Evolutionary conservation across 768 basidiomycete genomes (phyloP), one percentile per base, ranked within the genome.

Genomic region (Suillus decipiens): DNA sequence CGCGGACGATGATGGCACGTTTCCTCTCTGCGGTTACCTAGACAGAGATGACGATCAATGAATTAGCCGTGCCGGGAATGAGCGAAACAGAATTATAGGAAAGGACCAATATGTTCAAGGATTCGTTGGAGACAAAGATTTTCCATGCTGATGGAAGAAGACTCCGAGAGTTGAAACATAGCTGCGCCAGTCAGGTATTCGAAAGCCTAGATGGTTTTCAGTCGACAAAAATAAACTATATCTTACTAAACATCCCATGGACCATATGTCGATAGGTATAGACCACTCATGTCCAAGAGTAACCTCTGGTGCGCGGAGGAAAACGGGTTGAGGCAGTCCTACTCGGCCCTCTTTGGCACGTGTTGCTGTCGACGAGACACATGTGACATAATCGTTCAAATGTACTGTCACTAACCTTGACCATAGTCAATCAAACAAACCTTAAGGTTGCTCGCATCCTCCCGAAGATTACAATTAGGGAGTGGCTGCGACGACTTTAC

Each of bases 401-500:
- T 37, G 24, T 14, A n/a, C 28, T 11, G 11, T 12, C 54, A 58
- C 68, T 62, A 37, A 71, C 72, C 59, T 31, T 58, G 7, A 48
- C 74, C 64, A 41, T 67, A 74, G 56, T 74, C 69, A 24, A 53
- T 62, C 31, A 74, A 51, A 17, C 62, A 61, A 45, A 74, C 53
- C 11, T 41, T 31, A 15, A 74, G 33, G 55, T 73, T 66, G 41
- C 63, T 59, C 24, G 59, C 22, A 54, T 63, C 62, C 1, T 39
- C 31, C 12, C 47, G 28, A 33, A 73, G 63, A 41, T 57, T 64
- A 31, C 66, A 64, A 48, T 64, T 61, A 7, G 69, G 70, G n/a
- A 75, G 65, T 15, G 71, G 73, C 43, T 75, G 72, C 17, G 68
- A n/a, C n/a, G n/a, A 71, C 57, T 47, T 64, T 34, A 69, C 64